Evolutionary conservation across 495 filamentous ascomycete genomes (phyloP).

Genomic region (Bacidia gigantensis): DNA sequence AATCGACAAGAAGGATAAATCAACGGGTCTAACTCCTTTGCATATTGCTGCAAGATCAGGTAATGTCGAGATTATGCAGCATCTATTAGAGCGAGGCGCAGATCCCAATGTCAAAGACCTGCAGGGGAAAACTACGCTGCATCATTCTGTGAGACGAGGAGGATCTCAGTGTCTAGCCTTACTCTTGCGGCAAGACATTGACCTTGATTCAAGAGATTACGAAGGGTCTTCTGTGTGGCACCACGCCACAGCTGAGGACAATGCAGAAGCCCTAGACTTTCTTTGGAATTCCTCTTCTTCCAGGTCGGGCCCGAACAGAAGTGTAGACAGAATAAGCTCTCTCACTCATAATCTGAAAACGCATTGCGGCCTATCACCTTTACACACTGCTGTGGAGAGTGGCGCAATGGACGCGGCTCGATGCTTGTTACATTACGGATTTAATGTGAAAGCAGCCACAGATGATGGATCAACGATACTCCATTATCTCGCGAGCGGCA

Average conservation of each 20-base stretch:
- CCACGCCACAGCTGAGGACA: neutral
- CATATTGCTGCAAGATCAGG: neutral
- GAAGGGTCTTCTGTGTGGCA: neutral
- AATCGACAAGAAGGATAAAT: neutral
- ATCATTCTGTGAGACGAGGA: neutral
- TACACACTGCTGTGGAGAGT: conserved; percentile 3
- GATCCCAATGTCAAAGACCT: neutral
- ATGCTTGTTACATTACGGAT: neutral
- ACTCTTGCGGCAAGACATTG: neutral
- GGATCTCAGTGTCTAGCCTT: neutral
- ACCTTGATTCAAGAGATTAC: neutral
- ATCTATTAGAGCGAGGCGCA: neutral
- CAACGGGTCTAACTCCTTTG: neutral
- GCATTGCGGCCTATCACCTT: neutral
- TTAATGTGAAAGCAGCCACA: neutral
- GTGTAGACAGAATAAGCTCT: neutral
- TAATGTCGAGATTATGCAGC: neutral
- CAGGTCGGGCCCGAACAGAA: neutral
- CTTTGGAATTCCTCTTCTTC: no score
- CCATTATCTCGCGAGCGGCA: neutral
- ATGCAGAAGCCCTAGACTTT: neutral
- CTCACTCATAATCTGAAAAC: neutral
- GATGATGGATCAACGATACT: neutral
- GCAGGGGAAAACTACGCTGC: neutral
- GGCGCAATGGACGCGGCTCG: neutral